Percentiles rank a stretch among this genome's conserved stretches.
These are phyloP conservation scores for Coniochaeta ligniaria DNA, from an alignment of 2,329 filamentous ascomycete species.

Conservation along the genomic window DNA sequence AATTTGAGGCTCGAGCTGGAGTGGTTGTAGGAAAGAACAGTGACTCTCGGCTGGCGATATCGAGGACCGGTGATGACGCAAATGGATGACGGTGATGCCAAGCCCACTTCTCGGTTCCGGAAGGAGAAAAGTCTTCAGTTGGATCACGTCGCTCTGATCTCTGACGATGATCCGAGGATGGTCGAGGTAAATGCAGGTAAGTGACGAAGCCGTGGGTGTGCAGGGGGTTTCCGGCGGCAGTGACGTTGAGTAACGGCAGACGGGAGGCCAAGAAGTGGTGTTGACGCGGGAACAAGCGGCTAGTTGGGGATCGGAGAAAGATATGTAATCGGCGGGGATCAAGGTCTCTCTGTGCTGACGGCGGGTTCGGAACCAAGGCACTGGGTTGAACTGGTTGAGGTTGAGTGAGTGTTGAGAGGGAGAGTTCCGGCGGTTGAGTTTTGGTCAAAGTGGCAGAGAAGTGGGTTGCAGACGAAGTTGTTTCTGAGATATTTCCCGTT, in stretches of 20 bases:
- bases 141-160: not conserved
- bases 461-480: not conserved
- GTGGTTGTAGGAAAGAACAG: too few relatives aligned
- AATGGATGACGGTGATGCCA: not conserved
- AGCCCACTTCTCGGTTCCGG: not conserved
- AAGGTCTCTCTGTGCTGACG: conserved; percentile 17
- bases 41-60: not conserved
- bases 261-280: not conserved
- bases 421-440: not conserved
- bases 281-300: not conserved
- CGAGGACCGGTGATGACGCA: not conserved
- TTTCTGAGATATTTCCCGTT: conserved; percentile 4
- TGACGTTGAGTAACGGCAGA: not conserved
- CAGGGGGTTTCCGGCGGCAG: not conserved
- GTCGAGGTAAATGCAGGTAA: not conserved
- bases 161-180: not conserved
- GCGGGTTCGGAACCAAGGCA: conserved; percentile 10
- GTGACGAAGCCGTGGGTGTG: not conserved
- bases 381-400: too few relatives aligned
- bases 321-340: conserved; percentile 7
- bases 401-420: too few relatives aligned
- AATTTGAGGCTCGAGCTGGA: too few relatives aligned
- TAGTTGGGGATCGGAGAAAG: conserved; percentile 7
- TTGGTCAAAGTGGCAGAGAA: too few relatives aligned
- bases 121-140: not conserved